phyloP scores from a whole-genome alignment of 1,284 basidiomycete species.

The Farysia itapuensis region DNA sequence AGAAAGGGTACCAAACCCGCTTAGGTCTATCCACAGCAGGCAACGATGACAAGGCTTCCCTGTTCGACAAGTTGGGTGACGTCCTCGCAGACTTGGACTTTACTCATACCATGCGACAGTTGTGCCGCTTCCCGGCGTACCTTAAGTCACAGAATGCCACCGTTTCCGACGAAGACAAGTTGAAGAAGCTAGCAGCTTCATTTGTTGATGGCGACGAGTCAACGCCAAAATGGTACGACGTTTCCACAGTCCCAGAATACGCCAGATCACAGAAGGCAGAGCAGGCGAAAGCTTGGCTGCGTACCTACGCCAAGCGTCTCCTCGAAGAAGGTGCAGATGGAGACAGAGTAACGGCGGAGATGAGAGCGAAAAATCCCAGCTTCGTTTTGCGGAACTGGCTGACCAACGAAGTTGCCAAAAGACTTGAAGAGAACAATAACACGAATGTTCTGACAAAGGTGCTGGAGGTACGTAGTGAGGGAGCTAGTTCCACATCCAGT shows the following conservation, averaged over 20 bases:
- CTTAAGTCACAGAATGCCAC: slow-evolving; percentile 10
- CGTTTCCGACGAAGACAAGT: slow-evolving; percentile 12
- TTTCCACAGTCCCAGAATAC: slow-evolving; percentile 14
- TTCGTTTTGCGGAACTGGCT: slow-evolving; percentile 58
- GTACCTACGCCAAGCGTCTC: slow-evolving; percentile 30
- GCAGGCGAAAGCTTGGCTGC: slow-evolving; percentile 37
- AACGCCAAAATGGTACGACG: slow-evolving; percentile 29
- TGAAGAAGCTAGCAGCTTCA: slow-evolving; percentile 9
- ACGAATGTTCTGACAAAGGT: slow-evolving; percentile 46
- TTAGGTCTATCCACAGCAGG: slow-evolving; percentile 30
- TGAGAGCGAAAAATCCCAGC: slow-evolving; percentile 42
- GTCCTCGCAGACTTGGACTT: slow-evolving; percentile 42
- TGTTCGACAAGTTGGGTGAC: slow-evolving; percentile 25
- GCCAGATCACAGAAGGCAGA: slow-evolving; percentile 24
- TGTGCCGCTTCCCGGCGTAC: slow-evolving; percentile 30
- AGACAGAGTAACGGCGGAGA: slow-evolving; percentile 16
- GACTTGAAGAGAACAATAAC: slow-evolving; percentile 45
- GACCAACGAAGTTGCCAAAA: slow-evolving; percentile 49
- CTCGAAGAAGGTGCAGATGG: slow-evolving; percentile 22
- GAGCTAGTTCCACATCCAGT: no score
- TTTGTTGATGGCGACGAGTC: slow-evolving; percentile 23
- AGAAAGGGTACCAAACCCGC: slow-evolving; percentile 28
- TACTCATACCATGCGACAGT: slow-evolving; percentile 34
- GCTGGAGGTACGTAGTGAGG: slow-evolving; percentile 28
- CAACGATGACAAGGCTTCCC: slow-evolving; percentile 15